Conservation (phyloP, 2,329 filamentous ascomycete species). For the Erysiphe pulchra region DNA sequence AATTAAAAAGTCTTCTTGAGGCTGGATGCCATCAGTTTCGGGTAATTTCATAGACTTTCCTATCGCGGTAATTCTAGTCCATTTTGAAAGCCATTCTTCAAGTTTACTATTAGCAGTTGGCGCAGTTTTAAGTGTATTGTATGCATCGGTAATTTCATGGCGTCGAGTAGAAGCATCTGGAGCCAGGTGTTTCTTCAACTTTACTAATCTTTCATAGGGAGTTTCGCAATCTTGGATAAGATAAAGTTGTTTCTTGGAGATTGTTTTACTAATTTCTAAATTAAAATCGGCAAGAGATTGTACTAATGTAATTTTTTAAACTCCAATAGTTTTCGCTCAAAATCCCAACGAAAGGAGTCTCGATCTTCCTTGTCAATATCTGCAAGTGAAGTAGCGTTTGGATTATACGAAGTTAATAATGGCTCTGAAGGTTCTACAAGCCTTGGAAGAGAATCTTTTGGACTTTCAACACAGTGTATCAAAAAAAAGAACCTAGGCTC, state of each 20-base stretch:
- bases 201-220: too few relatives aligned
- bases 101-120: background rate
- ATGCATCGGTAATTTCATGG: background rate
- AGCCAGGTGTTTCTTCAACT: too few relatives aligned
- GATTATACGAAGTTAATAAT: background rate
- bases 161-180: background rate
- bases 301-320: too few relatives aligned
- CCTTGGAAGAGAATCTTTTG: background rate
- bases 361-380: background rate
- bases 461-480: too few relatives aligned
- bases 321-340: too few relatives aligned
- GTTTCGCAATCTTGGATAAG: too few relatives aligned
- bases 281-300: too few relatives aligned
- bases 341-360: background rate
- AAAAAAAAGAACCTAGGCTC: too few relatives aligned
- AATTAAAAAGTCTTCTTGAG: background rate
- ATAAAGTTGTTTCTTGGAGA: too few relatives aligned
- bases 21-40: background rate
- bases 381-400: background rate
- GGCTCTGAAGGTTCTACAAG: background rate
- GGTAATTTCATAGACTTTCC: background rate
- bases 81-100: background rate
- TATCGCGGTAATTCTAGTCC: background rate
- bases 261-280: too few relatives aligned
- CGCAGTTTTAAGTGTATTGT: background rate